A percentile compares a stretch with the other conserved stretches of the same genome.
phyloP scores from a whole-genome alignment of 495 filamentous ascomycete genomes.

The Cetradonia linearis region DNA sequence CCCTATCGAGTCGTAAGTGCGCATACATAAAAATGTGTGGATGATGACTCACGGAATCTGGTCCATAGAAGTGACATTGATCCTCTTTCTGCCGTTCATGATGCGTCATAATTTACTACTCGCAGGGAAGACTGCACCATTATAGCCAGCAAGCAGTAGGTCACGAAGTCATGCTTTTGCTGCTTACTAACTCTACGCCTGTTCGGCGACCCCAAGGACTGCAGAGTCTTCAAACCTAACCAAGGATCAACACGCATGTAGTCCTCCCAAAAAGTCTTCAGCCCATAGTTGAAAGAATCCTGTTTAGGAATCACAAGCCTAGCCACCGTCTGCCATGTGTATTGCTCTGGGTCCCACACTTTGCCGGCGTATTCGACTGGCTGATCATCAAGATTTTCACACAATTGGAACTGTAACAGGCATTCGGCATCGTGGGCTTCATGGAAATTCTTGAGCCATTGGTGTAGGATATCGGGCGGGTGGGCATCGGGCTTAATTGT shows the following conservation, averaged over 20 bases:
- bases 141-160: neutral
- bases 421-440: conserved; percentile 36
- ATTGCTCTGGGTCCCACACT: conserved; percentile 40
- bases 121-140: conserved; percentile 27
- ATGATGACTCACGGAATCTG: conserved; percentile 24
- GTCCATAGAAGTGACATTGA: conserved; percentile 27
- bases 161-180: neutral
- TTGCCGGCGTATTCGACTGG: conserved; percentile 40
- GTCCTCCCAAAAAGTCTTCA: conserved; percentile 40
- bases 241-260: conserved; percentile 38
- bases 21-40: neutral
- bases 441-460: conserved; percentile 37
- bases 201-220: conserved; percentile 37
- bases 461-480: conserved; percentile 34
- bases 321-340: conserved; percentile 40
- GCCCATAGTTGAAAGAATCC: conserved; percentile 35
- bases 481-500: conserved; percentile 31
- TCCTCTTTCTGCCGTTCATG: conserved; percentile 30
- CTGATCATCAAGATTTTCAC: conserved; percentile 39
- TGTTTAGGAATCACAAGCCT: conserved; percentile 36
- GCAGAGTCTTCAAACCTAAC: conserved; percentile 36
- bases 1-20: conserved; percentile 11
- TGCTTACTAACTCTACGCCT: conserved; percentile 33
- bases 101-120: conserved; percentile 29
- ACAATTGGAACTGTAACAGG: conserved; percentile 37